These are phyloP conservation scores for Aegilops speltoides DNA, from an alignment of 176 grass and related monocot genomes.

Conservation along the genomic window DNA sequence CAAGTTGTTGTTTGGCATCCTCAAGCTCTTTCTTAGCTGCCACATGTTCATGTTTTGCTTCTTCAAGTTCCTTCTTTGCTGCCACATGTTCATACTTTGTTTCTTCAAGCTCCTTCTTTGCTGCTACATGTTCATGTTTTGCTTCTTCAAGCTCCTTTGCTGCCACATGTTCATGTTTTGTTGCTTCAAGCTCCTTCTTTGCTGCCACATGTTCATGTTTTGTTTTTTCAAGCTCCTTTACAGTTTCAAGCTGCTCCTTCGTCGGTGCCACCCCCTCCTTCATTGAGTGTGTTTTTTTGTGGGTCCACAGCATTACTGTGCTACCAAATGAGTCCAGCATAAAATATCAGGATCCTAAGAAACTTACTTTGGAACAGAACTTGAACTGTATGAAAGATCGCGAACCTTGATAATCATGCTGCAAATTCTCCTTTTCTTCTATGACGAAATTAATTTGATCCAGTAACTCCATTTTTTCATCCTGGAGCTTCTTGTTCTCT, in stretches of 20 bases:
- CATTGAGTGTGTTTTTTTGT: too few relatives aligned
- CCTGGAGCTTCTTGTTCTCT: constrained; percentile 20
- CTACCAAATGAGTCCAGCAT: not conserved
- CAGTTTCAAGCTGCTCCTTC: not conserved
- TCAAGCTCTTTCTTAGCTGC: not conserved
- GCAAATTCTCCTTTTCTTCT: not conserved
- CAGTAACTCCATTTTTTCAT: not conserved
- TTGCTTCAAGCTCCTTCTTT: not conserved
- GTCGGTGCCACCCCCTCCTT: not conserved
- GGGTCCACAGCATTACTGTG: not conserved
- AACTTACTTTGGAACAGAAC: not conserved
- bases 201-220: not conserved
- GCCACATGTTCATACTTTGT: not conserved
- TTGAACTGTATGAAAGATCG: not conserved
- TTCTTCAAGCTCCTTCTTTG: not conserved
- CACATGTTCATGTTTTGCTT: not conserved
- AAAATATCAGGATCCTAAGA: not conserved
- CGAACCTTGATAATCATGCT: constrained; percentile 2
- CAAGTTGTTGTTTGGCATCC: not conserved
- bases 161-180: too few relatives aligned
- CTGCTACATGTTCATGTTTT: not conserved
- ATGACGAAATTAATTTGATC: not conserved
- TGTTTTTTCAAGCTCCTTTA: not conserved
- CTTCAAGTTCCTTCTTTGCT: too few relatives aligned
- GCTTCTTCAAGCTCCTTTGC: not conserved